phyloP scores from a whole-genome alignment of 2,329 filamentous ascomycete species.

The Stagonosporopsis rhizophila region DNA sequence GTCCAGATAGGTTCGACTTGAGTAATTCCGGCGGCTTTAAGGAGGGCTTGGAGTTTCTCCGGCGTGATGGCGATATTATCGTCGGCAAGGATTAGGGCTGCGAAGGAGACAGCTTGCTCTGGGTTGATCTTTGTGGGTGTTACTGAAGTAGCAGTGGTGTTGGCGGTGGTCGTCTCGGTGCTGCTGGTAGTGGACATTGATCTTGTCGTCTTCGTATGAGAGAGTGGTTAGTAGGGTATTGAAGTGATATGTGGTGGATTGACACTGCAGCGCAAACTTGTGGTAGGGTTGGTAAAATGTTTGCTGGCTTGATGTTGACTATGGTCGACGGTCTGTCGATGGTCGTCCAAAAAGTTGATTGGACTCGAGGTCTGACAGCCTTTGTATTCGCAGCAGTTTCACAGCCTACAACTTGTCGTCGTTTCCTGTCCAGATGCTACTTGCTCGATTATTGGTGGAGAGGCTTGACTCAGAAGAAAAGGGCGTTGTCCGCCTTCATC shows the following conservation, averaged over 20 bases:
- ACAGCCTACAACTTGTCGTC: not conserved
- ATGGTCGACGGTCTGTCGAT: not conserved
- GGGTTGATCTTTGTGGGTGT: conserved; percentile 19
- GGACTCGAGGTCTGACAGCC: not conserved
- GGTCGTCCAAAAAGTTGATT: not conserved
- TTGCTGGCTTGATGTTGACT: not conserved
- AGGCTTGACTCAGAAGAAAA: conserved; percentile 15
- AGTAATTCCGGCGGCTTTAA: conserved; percentile 83
- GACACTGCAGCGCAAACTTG: not conserved
- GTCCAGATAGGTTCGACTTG: conserved; percentile 99
- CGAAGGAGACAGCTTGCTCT: conserved; percentile 81
- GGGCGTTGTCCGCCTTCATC: conserved; percentile 10
- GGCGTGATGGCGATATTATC: conserved; percentile 93
- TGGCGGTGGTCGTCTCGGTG: not conserved
- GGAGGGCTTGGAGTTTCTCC: conserved; percentile 92
- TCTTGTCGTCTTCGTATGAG: not conserved
- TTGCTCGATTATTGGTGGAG: not conserved
- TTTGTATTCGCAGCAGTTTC: not conserved
- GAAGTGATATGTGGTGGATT: not conserved
- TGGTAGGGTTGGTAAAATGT: not conserved
- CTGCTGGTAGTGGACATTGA: conserved; percentile 9
- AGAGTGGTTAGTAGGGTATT: not conserved
- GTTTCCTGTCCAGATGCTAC: not conserved
- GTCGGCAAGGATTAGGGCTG: conserved; percentile 98
- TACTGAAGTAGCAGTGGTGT: not conserved